Evolutionary conservation across 345 rosid species (phyloP).

Genomic region (Xanthoceras sorbifolium): DNA sequence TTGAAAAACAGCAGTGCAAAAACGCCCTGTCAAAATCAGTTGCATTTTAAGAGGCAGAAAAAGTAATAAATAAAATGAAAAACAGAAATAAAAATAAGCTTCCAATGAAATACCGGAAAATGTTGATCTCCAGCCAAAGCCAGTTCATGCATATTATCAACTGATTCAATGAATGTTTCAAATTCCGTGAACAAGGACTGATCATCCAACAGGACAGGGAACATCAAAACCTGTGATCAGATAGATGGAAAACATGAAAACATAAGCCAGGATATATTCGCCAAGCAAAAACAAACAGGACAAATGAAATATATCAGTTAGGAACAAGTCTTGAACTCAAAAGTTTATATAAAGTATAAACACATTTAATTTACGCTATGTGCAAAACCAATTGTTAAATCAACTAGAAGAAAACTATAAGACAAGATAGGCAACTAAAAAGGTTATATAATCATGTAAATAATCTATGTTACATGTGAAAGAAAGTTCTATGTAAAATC

Average conservation of each 20-base stretch:
- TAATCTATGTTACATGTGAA: not conserved
- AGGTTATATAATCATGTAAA: not conserved
- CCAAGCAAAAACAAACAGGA: not conserved
- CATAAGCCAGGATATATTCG: slow-evolving; percentile 14
- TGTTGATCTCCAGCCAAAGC: slow-evolving; percentile 88
- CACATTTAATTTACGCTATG: not conserved
- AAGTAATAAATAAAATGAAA: not conserved
- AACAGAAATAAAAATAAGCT: not conserved
- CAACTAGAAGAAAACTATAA: not conserved
- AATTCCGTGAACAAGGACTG: slow-evolving; percentile 72
- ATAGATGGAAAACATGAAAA: slow-evolving; percentile 13
- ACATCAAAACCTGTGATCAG: slow-evolving; percentile 84
- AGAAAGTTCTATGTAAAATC: not conserved
- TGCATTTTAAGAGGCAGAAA: slow-evolving; percentile 23
- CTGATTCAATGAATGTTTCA: slow-evolving; percentile 82
- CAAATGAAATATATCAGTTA: slow-evolving; percentile 14
- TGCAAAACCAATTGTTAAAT: not conserved
- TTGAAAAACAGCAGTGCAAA: slow-evolving; percentile 86
- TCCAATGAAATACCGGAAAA: slow-evolving; percentile 66
- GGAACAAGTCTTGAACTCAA: not conserved
- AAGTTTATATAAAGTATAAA: not conserved
- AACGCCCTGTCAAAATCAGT: slow-evolving; percentile 62
- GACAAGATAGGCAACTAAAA: not conserved
- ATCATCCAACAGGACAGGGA: slow-evolving; percentile 82
- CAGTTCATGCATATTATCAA: slow-evolving; percentile 89